Evolutionary conservation across 345 rosid species (phyloP).

Genomic region (Eucalyptus polybractea): DNA sequence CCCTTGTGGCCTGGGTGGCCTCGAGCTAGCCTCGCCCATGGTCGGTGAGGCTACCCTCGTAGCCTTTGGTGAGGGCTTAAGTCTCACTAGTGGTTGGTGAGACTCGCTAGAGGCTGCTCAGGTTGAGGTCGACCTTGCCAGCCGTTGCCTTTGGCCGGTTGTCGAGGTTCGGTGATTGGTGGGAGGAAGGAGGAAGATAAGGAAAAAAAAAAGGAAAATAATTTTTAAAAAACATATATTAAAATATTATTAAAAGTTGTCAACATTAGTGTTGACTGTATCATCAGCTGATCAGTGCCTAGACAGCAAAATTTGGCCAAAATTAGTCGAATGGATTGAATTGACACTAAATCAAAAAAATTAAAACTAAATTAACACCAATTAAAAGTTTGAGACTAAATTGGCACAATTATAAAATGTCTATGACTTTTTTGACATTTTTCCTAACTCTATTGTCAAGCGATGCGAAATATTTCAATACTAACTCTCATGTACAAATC

Average conservation of each 20-base stretch:
- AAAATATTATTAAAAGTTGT: too few relatives aligned
- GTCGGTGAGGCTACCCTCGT: fast-evolving
- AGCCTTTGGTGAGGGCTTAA: too few relatives aligned
- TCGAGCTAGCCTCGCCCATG: too few relatives aligned
- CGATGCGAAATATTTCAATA: fast-evolving
- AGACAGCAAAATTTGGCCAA: fast-evolving
- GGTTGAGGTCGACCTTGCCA: fast-evolving
- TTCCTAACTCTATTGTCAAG: not conserved
- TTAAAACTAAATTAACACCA: too few relatives aligned
- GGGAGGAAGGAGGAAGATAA: too few relatives aligned
- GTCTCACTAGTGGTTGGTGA: fast-evolving
- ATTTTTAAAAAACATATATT: too few relatives aligned
- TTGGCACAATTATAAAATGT: fast-evolving
- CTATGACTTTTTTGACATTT: too few relatives aligned
- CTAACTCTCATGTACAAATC: not conserved
- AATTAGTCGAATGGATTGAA: fast-evolving
- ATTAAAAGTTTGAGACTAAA: too few relatives aligned
- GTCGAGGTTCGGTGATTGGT: fast-evolving
- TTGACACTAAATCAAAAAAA: too few relatives aligned
- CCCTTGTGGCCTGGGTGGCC: too few relatives aligned
- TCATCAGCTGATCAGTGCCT: fast-evolving
- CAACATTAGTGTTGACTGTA: fast-evolving
- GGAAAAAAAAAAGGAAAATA: too few relatives aligned
- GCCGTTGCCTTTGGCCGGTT: fast-evolving
- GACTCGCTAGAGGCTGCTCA: fast-evolving